These are phyloP conservation scores for Cucurbitaria berberidis DNA, from an alignment of 2,329 filamentous ascomycete species.

Conservation along the genomic window DNA sequence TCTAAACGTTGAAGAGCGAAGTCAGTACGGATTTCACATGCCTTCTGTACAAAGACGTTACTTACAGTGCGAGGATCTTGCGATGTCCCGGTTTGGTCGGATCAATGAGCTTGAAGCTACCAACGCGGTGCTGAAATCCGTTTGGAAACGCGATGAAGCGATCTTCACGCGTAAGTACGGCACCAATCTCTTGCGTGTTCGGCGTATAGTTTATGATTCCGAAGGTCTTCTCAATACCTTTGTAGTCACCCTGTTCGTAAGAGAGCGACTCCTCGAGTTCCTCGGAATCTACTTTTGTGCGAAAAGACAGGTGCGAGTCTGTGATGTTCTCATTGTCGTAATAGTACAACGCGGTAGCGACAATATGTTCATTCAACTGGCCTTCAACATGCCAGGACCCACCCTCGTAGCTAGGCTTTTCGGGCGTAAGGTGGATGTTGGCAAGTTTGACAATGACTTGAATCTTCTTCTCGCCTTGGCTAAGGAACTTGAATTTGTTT, in stretches of 20 bases:
- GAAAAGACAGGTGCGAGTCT: slow-evolving; percentile 27
- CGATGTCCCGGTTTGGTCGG: slow-evolving; percentile 59
- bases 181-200: slow-evolving; percentile 53
- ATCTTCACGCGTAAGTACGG: slow-evolving; percentile 54
- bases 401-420: slow-evolving; percentile 60
- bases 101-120: slow-evolving; percentile 58
- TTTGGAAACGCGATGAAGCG: slow-evolving; percentile 64
- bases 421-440: slow-evolving; percentile 63
- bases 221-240: slow-evolving; percentile 7
- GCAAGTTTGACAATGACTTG: slow-evolving; percentile 69
- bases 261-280: slow-evolving; percentile 1
- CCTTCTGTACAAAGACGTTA: no score
- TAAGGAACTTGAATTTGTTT: slow-evolving; percentile 9
- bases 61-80: slow-evolving; percentile 59
- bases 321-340: slow-evolving; percentile 65
- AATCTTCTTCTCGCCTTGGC: slow-evolving; percentile 33
- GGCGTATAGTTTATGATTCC: neutral
- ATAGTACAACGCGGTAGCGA: slow-evolving; percentile 67
- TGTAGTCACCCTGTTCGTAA: slow-evolving; percentile 6
- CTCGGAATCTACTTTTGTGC: slow-evolving; percentile 10
- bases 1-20: no score
- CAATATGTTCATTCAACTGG: slow-evolving; percentile 66
- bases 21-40: no score
- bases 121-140: slow-evolving; percentile 31
- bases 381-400: slow-evolving; percentile 60